A percentile compares a stretch with the other conserved stretches of the same genome.
Evolutionary conservation across 306 rosid genomes (phyloP).

Genomic region (Medicago arabica): DNA sequence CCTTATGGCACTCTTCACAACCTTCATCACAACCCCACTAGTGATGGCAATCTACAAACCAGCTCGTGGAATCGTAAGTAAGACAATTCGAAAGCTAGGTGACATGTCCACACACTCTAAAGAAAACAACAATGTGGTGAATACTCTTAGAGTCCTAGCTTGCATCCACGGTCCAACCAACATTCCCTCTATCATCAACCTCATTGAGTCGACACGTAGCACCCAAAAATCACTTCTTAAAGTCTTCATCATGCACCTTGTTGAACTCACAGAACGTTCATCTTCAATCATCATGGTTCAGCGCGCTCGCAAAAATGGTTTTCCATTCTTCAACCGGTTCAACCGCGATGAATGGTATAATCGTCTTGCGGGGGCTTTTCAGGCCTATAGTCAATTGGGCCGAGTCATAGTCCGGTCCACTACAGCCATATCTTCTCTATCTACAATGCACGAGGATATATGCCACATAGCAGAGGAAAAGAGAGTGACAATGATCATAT

Average conservation of each 20-base stretch:
- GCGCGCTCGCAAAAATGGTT: conserved; percentile 67
- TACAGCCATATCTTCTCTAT: conserved; percentile 66
- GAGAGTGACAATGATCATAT: conserved; percentile 67
- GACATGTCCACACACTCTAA: conserved; percentile 45
- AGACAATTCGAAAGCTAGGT: conserved; percentile 54
- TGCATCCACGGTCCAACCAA: conserved; percentile 76
- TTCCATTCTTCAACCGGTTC: conserved; percentile 66
- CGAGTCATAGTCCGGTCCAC: conserved; percentile 69
- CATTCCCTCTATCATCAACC: conserved; percentile 56
- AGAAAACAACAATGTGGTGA: neutral
- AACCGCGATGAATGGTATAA: conserved; percentile 54
- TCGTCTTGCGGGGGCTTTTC: conserved; percentile 63
- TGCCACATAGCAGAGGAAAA: conserved; percentile 82
- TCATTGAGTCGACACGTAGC: conserved; percentile 68
- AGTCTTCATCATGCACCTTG: conserved; percentile 77
- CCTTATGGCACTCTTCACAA: conserved; percentile 86
- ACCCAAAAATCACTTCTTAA: conserved; percentile 52
- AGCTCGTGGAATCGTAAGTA: conserved; percentile 46
- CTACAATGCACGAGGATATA: conserved; percentile 78
- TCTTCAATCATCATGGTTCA: conserved; percentile 78
- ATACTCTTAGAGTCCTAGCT: conserved; percentile 67
- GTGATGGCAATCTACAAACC: conserved; percentile 82
- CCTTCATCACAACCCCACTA: conserved; percentile 83
- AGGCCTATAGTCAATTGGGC: conserved; percentile 63
- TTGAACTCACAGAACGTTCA: conserved; percentile 78